These are phyloP conservation scores for Fragaria nilgerrensis DNA, from an alignment of 306 rosid genomes.

Conservation along the genomic window DNA sequence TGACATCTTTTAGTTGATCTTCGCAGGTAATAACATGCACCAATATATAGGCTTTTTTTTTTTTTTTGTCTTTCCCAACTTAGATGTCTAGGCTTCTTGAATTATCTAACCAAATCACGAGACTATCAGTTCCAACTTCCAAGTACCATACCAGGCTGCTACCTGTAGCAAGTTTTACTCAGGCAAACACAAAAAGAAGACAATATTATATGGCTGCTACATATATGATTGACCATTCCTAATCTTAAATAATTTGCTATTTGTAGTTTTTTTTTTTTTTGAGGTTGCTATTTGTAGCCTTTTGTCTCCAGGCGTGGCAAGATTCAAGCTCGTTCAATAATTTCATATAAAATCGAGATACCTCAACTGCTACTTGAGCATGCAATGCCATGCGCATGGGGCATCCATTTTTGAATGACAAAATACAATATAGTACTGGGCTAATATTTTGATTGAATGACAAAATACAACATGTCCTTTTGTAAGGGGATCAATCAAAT, in stretches of 20 bases:
- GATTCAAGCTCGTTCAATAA: background rate
- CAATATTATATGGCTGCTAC: background rate
- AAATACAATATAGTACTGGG: background rate
- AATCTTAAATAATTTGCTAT: background rate
- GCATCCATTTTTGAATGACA: background rate
- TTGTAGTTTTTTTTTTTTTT: background rate
- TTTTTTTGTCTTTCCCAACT: too few species aligned
- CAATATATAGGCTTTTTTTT: too few species aligned
- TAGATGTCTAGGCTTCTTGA: too few species aligned
- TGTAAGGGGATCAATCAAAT: background rate
- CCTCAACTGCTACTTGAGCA: background rate
- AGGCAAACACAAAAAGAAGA: background rate
- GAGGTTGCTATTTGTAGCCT: background rate
- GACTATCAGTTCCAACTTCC: background rate
- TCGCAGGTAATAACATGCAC: too few species aligned
- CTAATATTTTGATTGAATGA: background rate
- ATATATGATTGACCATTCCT: background rate
- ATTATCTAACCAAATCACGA: background rate
- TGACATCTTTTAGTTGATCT: too few species aligned
- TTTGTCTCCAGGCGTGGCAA: background rate
- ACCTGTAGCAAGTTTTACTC: background rate
- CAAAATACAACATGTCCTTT: background rate
- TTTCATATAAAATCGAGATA: background rate
- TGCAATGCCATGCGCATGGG: slow-evolving; percentile 17
- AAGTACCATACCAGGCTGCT: background rate